Base-by-base conservation (phyloP, 208 protist species). In the Blastocrithidia nonstop region DNA sequence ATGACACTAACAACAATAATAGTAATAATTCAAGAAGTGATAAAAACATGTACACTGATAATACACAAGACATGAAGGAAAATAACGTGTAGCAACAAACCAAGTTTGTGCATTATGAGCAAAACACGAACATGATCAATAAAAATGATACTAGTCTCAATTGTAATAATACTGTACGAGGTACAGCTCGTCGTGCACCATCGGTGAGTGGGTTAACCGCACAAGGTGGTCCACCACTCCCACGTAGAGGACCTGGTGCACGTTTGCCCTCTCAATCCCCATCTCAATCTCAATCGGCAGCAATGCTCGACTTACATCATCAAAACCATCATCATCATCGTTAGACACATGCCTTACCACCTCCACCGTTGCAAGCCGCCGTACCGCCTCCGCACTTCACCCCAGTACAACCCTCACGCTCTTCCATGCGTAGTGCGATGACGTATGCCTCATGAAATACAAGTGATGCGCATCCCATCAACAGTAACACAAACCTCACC, bases 191-290 rank as follows among this genome's bases (percentile, higher is more conserved):
- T 28, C 68, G 69, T 13, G 69, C 60, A 6, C 50, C 59, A 21
- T 82, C 77, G 13, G 56, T 66, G 6, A 72, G 69, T 37, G 59
- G 63, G 13, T 53, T 68, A 28, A 73, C 67, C 13, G 40, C 63
- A 7, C 60, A 63, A 33, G 77, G 77, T 15, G 77, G 72, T 4
- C 77, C 74, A 1, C 75, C 80, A 35, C 51, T 85, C 29, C 80
- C 80, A 22, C 65, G 62, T 13, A 65, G 61, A 32, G 80, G 72
- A 6, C 75, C 74, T 41, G 70, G 53, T 13, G 66, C 63, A 15
- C 57, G n/a, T n/a, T n/a, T 57, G 13, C 56, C 3, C 36, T 46
- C 9, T 3, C 47, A 35, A n/a, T 45, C 50, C 43, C 28, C 42
- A 19, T 48, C 42, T 35, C 29, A 35, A 35, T 35, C n/a, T 35